phyloP scores from a whole-genome alignment of 1,284 basidiomycete genomes.

The Vanrija sp. region DNA sequence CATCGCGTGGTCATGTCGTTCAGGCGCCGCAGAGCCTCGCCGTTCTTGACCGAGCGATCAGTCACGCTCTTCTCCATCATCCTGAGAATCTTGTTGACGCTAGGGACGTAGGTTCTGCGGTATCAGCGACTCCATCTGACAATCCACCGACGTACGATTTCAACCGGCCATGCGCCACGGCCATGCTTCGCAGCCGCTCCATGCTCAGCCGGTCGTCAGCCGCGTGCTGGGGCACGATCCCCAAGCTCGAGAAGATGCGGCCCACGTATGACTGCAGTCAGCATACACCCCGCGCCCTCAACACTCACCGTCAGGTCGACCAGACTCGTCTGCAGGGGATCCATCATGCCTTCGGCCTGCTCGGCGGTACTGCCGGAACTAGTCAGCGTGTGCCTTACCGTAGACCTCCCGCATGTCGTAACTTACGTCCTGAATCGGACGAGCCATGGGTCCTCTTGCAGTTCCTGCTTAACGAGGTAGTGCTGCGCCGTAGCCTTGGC shows the following conservation, averaged over 20 bases:
- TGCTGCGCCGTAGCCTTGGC: conserved; percentile 72
- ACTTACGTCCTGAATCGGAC: conserved; percentile 84
- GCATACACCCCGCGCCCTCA: not conserved
- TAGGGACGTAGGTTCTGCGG: conserved; percentile 71
- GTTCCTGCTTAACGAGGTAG: conserved; percentile 75
- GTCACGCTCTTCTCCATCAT: conserved; percentile 88
- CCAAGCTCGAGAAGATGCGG: conserved; percentile 19
- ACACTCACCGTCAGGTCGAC: conserved; percentile 29
- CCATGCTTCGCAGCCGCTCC: conserved; percentile 19
- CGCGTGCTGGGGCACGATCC: conserved; percentile 22
- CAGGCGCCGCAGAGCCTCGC: conserved; percentile 74
- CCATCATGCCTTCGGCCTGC: conserved; percentile 96
- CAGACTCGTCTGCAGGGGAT: conserved; percentile 71
- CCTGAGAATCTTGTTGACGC: conserved; percentile 83
- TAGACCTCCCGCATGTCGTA: not conserved
- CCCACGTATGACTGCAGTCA: conserved; percentile 33
- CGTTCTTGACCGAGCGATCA: conserved; percentile 88
- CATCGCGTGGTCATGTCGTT: conserved; percentile 33
- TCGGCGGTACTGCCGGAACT: conserved; percentile 49
- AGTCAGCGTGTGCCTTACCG: not conserved
- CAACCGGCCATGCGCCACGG: conserved; percentile 31
- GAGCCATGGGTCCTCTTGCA: conserved; percentile 94
- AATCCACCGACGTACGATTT: conserved; percentile 19
- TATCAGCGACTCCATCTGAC: conserved; percentile 50
- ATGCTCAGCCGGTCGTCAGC: conserved; percentile 29